Base-by-base conservation (phyloP, 495 filamentous ascomycete genomes). In the Saxophila tyrrhenica region DNA sequence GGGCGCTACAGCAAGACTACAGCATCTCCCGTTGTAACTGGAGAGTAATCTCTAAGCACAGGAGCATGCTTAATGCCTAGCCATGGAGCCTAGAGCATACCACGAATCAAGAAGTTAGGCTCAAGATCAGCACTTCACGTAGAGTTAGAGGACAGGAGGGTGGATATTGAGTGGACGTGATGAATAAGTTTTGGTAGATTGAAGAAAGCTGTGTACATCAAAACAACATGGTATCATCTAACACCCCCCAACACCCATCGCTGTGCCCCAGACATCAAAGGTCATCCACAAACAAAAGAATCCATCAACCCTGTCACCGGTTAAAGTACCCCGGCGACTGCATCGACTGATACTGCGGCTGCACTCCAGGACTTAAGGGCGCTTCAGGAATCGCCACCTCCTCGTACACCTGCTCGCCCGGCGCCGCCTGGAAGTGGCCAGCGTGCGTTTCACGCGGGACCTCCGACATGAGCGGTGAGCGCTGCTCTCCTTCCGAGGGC, bases 361-460 rank as follows among this genome's bases (percentile, higher is more conserved):
- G 29, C 29, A 35, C 29, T 8, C 41, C 19, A 44, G 41, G 41
- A 17, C 41, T 44, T 17, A 44, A 17, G 3, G 41, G 41, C 7
- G 41, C 58, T 53, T 57, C 55, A 0, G 83, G 83, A 55, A 85
- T 84, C 3, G 81, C 80, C 35, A 86, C 82, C 15, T 75, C 68
- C 41, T 79, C 83, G 68, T 84, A 86, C 52, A 75, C 73, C 63
- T 78, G 70, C 73, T 86, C 83, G 45, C 80, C 80, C 0, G 76
- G 76, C 25, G 75, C 80, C 32, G 76, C 72, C 9, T 73, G 72
- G 3, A 78, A 76, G 44, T 76, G 70, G 23, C 64, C 67, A 54
- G 65, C 52, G 21, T 57, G 54, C n/a, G 51, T 56, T 46, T 68
- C 65, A 3, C 51, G 44, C 44, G 56, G 57, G 32, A 57, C 48